Base-by-base conservation (phyloP, 306 rosid genomes). In the Acacia acuminata region DNA sequence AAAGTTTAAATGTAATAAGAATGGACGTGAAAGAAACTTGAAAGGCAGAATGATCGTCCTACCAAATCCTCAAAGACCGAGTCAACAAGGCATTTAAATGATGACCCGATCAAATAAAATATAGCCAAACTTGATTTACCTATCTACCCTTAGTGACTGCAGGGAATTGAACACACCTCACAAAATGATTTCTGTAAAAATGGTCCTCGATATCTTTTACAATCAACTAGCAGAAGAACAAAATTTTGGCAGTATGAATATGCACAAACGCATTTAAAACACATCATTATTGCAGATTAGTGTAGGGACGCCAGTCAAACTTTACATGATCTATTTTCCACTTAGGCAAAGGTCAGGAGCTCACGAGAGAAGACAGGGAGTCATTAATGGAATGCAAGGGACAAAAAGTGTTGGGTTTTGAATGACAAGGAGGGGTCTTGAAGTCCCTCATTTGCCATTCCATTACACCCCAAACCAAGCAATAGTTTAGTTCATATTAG, bases 1-100 rank as follows among this genome's bases (percentile, higher is more conserved):
- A 78, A 16, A 66, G 10, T 61, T 72, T 16, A n/a, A 11, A 22
- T 38, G 15, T 47, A 58, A 51, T 9, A 32, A 55, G 17, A 65
- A 77, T 65, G 55, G 30, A 81, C 65, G 51, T 34, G 16, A 81
- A 38, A 8, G 2, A 66, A 66, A 66, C 65, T 51, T 58, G 38
- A 63, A 55, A 75, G 45, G 30, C 64, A 43, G 70, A 24, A 68
- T 48, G 10, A 27, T n/a, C 42, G 72, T 20, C 51, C n/a, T 17
- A 9, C 27, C 40, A 4, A 56, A 56, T 44, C 71, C 75, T 82
- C 72, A 79, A 56, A 76, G 64, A n/a, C 34, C n/a, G 5, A n/a
- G 22, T 60, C 65, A 69, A 10, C 58, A 43, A 20, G 64, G 43
- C 66, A 77, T 73, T 43, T 55, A 38, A 48, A 64, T 27, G 71